These are phyloP conservation scores for Alternaria ventricosa DNA, from an alignment of 2,329 filamentous ascomycete genomes.

Conservation along the genomic window DNA sequence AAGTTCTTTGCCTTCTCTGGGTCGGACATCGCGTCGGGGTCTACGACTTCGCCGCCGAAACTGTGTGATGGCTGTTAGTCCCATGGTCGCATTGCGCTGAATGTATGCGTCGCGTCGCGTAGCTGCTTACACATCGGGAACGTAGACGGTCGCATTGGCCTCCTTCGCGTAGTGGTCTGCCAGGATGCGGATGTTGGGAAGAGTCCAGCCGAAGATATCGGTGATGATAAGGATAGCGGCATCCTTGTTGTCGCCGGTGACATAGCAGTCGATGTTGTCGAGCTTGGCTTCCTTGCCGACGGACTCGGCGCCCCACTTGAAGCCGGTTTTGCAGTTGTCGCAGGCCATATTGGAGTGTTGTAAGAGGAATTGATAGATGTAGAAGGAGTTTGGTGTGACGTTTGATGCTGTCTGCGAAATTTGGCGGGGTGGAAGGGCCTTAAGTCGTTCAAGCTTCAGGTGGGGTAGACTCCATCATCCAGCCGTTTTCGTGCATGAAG, in stretches of 20 bases:
- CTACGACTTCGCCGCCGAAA: slow-evolving; percentile 42
- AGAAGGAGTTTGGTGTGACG: not conserved
- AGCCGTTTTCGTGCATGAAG: not conserved
- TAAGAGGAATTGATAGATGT: not conserved
- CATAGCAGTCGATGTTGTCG: slow-evolving; percentile 49
- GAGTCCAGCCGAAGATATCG: slow-evolving; percentile 57
- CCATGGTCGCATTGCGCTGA: not conserved
- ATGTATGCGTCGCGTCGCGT: not conserved
- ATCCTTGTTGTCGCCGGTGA: slow-evolving; percentile 54
- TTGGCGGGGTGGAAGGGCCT: slow-evolving; percentile 2
- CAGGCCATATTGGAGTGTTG: slow-evolving; percentile 32
- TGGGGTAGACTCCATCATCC: slow-evolving; percentile 1
- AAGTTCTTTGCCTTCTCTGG: slow-evolving; percentile 43
- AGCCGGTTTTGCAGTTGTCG: slow-evolving; percentile 48
- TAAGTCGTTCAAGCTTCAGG: slow-evolving; percentile 2
- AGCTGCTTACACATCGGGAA: slow-evolving; percentile 52
- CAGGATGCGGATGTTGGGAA: slow-evolving; percentile 54
- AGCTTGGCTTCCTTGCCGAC: slow-evolving; percentile 48
- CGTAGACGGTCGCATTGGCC: slow-evolving; percentile 54
- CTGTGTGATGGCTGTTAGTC: slow-evolving; percentile 17
- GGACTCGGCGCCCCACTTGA: slow-evolving; percentile 49
- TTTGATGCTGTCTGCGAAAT: not conserved
- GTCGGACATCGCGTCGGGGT: slow-evolving; percentile 31
- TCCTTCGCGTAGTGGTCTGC: slow-evolving; percentile 57
- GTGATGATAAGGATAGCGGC: slow-evolving; percentile 55